Evolutionary conservation across 1,139 yeast genomes (phyloP), one percentile per base, ranked within the genome.

Genomic region (Pichiaceae sp.): DNA sequence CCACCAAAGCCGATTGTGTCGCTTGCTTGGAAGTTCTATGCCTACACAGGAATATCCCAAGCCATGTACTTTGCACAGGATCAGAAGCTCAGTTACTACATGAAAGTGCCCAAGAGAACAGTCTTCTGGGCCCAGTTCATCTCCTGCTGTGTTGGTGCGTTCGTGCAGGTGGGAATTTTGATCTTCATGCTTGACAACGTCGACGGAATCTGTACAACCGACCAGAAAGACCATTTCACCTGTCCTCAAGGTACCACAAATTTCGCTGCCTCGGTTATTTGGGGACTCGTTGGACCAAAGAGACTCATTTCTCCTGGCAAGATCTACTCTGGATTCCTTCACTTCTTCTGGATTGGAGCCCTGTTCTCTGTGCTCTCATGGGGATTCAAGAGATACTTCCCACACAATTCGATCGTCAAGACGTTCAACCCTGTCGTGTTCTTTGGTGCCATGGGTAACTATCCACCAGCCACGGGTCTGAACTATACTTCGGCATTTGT

Each of bases 241-340:
- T 75, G 82, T 50, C 75, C 78, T 3, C 56, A 57, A 23, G 67
- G 68, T 12, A 60, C 59, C 23, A 69, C 69, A 2, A 72, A 68
- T 51, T 76, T 62, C 58, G 64, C 65, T 38, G 75, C 84, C 8
- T 68, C 78, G 7, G 68, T 78, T 30, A 62, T 75, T 31, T 79
- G 85, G 85, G 84, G 84, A 39, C 70, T 72, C 11, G 69, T 77
- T 46, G 83, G 82, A 2, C 79, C 82, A 2, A 57, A 63, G 45
- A 63, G 70, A 32, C 23, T 43, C 66, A n/a, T 31, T 20, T 18
- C 25, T 19, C 19, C 35, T 25, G n/a, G n/a, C n/a, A n/a, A n/a
- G n/a, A n/a, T n/a, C n/a, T n/a, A 37, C 71, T 71, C 45, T 59
- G 62, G 36, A 11, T 36, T 36, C 14, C 28, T 32, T 29, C 36